Conservation (phyloP, 257 asterid genomes). For the Nicotiana paniculata region DNA sequence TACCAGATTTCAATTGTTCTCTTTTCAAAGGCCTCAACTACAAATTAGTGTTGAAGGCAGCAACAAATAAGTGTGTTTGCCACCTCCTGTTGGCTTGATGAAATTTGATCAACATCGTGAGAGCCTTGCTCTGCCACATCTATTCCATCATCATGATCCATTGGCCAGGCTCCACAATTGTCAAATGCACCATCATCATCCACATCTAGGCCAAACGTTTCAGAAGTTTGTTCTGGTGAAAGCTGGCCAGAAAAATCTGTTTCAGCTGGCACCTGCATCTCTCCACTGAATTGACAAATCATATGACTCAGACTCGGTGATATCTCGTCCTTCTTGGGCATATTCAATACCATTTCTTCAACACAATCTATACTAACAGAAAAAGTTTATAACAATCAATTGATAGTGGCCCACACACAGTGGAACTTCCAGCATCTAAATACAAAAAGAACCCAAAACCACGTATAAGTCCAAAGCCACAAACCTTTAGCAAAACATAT, state of each 20-base stretch:
- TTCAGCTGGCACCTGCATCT: constrained; percentile 50
- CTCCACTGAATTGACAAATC: constrained; percentile 53
- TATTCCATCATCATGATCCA: constrained; percentile 63
- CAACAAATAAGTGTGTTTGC: background rate
- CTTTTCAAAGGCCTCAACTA: background rate
- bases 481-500: constrained; percentile 78
- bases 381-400: background rate
- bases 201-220: constrained; percentile 24
- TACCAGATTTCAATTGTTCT: constrained; percentile 4
- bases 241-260: constrained; percentile 31
- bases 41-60: background rate
- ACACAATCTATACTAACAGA: constrained; percentile 46
- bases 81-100: constrained; percentile 46
- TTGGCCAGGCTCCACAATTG: constrained; percentile 48
- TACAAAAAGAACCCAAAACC: constrained; percentile 13
- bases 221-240: constrained; percentile 39
- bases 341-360: constrained; percentile 55
- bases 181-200: constrained; percentile 44
- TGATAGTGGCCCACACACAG: background rate
- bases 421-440: background rate
- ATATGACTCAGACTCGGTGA: constrained; percentile 79
- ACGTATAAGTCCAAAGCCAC: constrained; percentile 15
- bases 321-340: constrained; percentile 56
- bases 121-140: constrained; percentile 47
- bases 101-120: constrained; percentile 39